These are phyloP conservation scores for Candida xiaguanensis DNA, from an alignment of 805 yeast genomes.

Conservation along the genomic window DNA sequence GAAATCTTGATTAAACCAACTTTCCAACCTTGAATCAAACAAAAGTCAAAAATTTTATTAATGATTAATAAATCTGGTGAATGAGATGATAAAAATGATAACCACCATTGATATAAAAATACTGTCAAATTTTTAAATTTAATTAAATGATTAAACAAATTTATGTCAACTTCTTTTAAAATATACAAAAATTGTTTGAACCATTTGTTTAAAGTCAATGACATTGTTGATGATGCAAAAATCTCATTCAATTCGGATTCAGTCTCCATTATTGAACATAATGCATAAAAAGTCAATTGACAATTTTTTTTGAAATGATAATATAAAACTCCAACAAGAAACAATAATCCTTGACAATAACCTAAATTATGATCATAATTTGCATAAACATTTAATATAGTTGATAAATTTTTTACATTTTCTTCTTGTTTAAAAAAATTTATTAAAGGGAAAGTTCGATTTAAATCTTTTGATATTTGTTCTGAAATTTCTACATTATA, in stretches of 20 bases:
- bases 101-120: slow-evolving; percentile 64
- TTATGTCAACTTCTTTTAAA: slow-evolving; percentile 37
- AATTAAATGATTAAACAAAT: slow-evolving; percentile 41
- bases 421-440: slow-evolving; percentile 42
- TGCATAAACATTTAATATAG: slow-evolving; percentile 57
- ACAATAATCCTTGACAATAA: slow-evolving; percentile 65
- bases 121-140: slow-evolving; percentile 40
- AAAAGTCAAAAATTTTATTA: slow-evolving; percentile 48
- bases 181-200: slow-evolving; percentile 47
- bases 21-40: slow-evolving; percentile 53
- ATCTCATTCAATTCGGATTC: slow-evolving; percentile 47
- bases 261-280: slow-evolving; percentile 56
- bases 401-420: slow-evolving; percentile 46
- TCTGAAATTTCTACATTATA: slow-evolving; percentile 35
- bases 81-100: slow-evolving; percentile 56
- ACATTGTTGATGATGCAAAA: slow-evolving; percentile 49
- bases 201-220: slow-evolving; percentile 52
- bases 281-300: slow-evolving; percentile 45
- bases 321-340: slow-evolving; percentile 56
- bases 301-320: slow-evolving; percentile 31
- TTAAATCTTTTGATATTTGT: slow-evolving; percentile 54
- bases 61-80: slow-evolving; percentile 51
- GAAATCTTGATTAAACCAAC: slow-evolving; percentile 52
- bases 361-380: slow-evolving; percentile 65
- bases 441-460: slow-evolving; percentile 56